Conservation (phyloP, 495 filamentous ascomycete genomes). For the Podospora sp. region DNA sequence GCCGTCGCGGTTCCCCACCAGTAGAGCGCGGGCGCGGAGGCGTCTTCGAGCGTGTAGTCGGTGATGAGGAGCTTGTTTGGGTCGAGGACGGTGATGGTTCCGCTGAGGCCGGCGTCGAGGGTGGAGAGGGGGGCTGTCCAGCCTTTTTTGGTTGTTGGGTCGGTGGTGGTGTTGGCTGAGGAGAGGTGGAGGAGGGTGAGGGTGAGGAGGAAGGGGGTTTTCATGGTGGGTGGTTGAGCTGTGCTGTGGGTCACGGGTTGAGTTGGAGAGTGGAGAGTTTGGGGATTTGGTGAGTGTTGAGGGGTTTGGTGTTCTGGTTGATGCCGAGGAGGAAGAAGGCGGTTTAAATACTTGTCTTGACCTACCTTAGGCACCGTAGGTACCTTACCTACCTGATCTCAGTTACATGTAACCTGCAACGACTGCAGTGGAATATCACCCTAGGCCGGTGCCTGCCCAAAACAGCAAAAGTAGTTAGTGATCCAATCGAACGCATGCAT, state of each 20-base stretch:
- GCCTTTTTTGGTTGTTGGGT: not conserved
- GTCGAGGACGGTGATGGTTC: conserved; percentile 5
- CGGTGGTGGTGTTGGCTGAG: not conserved
- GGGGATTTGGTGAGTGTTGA: not conserved
- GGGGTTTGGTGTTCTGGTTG: no score
- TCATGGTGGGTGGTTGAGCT: not conserved
- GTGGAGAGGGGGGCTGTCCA: conserved; percentile 5
- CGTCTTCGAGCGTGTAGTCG: conserved; percentile 14
- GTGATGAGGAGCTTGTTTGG: not conserved
- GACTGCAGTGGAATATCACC: no score
- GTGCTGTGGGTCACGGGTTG: not conserved
- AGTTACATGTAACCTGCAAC: no score
- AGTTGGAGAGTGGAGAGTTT: not conserved
- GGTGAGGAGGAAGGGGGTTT: not conserved
- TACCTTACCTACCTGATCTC: no score
- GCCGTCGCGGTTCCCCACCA: conserved; percentile 12
- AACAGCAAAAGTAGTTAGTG: no score
- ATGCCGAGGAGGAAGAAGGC: no score
- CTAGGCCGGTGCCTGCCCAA: no score
- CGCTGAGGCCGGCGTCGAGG: conserved; percentile 10
- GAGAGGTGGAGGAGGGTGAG: not conserved
- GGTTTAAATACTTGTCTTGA: no score
- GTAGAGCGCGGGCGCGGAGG: conserved; percentile 15
- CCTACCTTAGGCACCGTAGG: no score
- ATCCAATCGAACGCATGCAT: not conserved